A percentile compares a stretch with the other conserved stretches of the same genome.
Conservation (phyloP, 768 basidiomycete species). For the Lactifluus piperatus region DNA sequence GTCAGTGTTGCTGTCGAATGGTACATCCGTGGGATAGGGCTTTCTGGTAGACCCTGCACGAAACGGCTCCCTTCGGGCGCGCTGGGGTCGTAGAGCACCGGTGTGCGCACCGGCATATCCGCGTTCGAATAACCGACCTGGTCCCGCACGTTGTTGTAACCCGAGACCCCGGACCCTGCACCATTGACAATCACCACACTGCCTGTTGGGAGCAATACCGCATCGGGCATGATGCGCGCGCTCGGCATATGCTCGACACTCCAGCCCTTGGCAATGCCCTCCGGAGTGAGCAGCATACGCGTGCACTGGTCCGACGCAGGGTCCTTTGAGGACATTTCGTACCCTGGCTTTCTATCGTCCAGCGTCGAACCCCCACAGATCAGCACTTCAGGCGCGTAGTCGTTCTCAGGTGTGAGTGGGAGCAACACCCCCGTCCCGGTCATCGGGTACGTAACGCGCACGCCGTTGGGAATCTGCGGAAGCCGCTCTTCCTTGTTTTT, state of each 20-base stretch:
- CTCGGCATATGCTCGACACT: slow-evolving; percentile 65
- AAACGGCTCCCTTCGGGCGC: slow-evolving; percentile 52
- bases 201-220: slow-evolving; percentile 74
- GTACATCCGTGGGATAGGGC: slow-evolving; percentile 65
- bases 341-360: slow-evolving; percentile 49
- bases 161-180: slow-evolving; percentile 61
- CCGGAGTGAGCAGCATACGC: slow-evolving; percentile 54
- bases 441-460: slow-evolving; percentile 81
- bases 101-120: slow-evolving; percentile 56
- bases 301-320: slow-evolving; percentile 67
- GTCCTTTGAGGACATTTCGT: slow-evolving; percentile 62
- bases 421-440: slow-evolving; percentile 66
- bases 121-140: slow-evolving; percentile 75
- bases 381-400: slow-evolving; percentile 60
- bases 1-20: slow-evolving; percentile 79
- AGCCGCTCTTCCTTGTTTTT: slow-evolving; percentile 50
- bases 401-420: slow-evolving; percentile 52
- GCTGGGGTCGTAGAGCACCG: slow-evolving; percentile 59
- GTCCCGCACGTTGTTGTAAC: slow-evolving; percentile 63
- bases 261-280: slow-evolving; percentile 64
- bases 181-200: slow-evolving; percentile 71
- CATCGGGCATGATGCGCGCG: slow-evolving; percentile 69
- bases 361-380: slow-evolving; percentile 71
- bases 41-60: slow-evolving; percentile 47
- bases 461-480: slow-evolving; percentile 64